Evolutionary conservation across 192 early-diverging fungal genomes (phyloP), one percentile per base, ranked within the genome.

Genomic region (Geranomyces michiganensis): DNA sequence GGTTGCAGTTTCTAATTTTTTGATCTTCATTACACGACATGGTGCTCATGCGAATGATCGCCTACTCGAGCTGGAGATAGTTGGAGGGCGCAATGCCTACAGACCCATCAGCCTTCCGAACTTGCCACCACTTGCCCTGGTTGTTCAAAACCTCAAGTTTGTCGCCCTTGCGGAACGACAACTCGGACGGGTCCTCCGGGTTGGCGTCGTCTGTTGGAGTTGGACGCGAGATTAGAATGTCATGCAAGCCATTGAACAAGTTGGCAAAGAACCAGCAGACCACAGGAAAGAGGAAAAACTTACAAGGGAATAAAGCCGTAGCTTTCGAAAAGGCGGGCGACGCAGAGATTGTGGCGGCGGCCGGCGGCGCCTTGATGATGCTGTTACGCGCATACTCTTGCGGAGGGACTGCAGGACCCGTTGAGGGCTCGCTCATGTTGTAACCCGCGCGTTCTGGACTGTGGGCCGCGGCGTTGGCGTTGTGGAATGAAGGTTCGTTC

Each of bases 51-150:
- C 46, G 10, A 19, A 10, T 14, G 46, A 53, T n/a, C n/a, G 17
- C n/a, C 7, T 17, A 53, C 27, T 60, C 27, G 17, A 62, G 41
- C 45, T 79, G 32, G 43, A 89, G 69, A 62, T 94, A 97, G 80
- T 97, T 97, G 75, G 88, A 90, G 17, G 95, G 95, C 24, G 88
- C 92, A 79, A 97, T 97, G 56, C 95, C 95, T 19, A 90, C 75
- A 0, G 84, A 77, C 8, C 93, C 93, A 73, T 94, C 88, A 24
- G 81, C 78, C 77, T 90, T 91, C 66, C 88, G 87, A 60, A 93
- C 94, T 78, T 95, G 91, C 95, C 96, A 98, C 96, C 96, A 98
- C 76, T 98, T 96, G 75, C 96, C 96, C 79, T 90, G 90, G 73
- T 88, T 93, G 76, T 95, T 93, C 10, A 92, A 78, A 53, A 98